These are phyloP conservation scores for Oldenlandia corymbosa DNA, from an alignment of 257 asterid genomes.

Conservation along the genomic window DNA sequence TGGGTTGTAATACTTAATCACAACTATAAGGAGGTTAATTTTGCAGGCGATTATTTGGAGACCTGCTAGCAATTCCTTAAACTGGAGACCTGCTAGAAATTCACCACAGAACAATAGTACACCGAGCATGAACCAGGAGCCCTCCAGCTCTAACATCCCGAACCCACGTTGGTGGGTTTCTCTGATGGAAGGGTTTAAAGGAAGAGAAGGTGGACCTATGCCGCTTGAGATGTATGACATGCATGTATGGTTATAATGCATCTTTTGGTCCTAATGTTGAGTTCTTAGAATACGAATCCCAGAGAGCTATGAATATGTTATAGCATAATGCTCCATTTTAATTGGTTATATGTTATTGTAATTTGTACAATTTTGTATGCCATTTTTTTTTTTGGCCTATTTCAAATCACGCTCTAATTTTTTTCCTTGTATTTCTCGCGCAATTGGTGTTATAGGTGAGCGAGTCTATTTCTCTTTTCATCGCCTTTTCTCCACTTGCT, in stretches of 20 bases:
- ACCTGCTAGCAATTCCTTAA: slow-evolving; percentile 54
- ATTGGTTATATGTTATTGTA: no score
- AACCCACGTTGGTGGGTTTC: slow-evolving; percentile 63
- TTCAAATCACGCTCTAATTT: no score
- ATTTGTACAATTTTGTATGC: no score
- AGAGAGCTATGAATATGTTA: slow-evolving; percentile 57
- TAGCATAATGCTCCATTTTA: slow-evolving; percentile 19
- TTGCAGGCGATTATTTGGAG: no score
- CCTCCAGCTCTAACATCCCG: slow-evolving; percentile 47
- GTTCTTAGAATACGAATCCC: slow-evolving; percentile 49
- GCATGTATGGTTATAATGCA: slow-evolving; percentile 46
- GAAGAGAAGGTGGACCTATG: slow-evolving; percentile 48
- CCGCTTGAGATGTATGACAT: slow-evolving; percentile 46
- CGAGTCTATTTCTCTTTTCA: no score
- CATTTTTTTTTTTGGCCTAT: no score
- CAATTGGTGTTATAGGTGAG: no score
- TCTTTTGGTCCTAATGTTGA: slow-evolving; percentile 54
- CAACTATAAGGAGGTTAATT: no score
- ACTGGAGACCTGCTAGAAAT: slow-evolving; percentile 57
- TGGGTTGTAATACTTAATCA: no score
- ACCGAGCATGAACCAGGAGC: slow-evolving; percentile 57
- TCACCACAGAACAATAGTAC: slow-evolving; percentile 50
- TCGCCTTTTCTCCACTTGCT: no score
- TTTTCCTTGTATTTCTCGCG: no score
- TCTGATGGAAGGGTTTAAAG: slow-evolving; percentile 42